These are phyloP conservation scores for Beauveria caledonica DNA, from an alignment of 2,329 filamentous ascomycete species.

Conservation along the genomic window DNA sequence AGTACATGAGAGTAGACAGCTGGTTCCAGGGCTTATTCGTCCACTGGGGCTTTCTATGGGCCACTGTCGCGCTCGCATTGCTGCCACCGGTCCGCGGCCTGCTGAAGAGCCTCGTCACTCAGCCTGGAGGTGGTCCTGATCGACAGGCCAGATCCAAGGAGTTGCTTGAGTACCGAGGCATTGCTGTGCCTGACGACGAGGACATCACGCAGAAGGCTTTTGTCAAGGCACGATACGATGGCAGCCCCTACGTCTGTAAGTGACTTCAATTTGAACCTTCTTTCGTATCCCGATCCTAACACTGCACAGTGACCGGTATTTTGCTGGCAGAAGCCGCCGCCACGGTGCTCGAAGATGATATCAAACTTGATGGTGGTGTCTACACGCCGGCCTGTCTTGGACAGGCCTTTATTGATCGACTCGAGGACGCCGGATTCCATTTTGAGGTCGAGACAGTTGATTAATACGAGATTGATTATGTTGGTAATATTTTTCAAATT, in stretches of 20 bases:
- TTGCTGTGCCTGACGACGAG: conserved; percentile 54
- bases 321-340: conserved; percentile 56
- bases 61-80: conserved; percentile 35
- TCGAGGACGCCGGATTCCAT: conserved; percentile 54
- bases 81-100: conserved; percentile 38
- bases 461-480: neutral
- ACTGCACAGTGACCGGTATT: conserved; percentile 52
- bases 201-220: conserved; percentile 41
- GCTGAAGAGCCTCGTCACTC: conserved; percentile 34
- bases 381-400: conserved; percentile 67
- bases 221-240: conserved; percentile 46
- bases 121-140: conserved; percentile 48
- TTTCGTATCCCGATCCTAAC: neutral
- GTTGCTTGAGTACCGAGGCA: conserved; percentile 53
- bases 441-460: conserved; percentile 41
- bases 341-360: conserved; percentile 55
- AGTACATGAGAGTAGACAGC: conserved; percentile 44
- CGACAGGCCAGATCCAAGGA: conserved; percentile 48
- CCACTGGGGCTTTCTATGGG: conserved; percentile 40
- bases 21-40: conserved; percentile 40
- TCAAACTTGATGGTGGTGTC: conserved; percentile 55
- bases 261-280: conserved; percentile 9
- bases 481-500: neutral
- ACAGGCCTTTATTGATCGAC: conserved; percentile 54
- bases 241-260: conserved; percentile 59